These are phyloP conservation scores for Canavalia ensiformis DNA, from an alignment of 306 rosid genomes.

Conservation along the genomic window DNA sequence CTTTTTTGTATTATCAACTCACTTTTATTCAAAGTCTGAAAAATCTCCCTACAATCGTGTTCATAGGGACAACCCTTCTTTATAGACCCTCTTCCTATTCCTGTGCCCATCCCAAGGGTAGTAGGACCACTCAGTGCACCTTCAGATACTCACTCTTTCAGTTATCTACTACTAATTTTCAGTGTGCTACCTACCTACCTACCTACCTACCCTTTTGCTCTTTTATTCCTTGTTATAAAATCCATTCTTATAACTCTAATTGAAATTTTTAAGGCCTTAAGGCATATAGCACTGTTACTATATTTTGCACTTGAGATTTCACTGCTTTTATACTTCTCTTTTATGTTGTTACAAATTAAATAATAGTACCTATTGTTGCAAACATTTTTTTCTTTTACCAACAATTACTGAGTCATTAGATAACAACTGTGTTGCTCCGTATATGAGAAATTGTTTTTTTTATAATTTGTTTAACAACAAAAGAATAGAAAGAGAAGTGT, in stretches of 20 bases:
- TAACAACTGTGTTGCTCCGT: no score
- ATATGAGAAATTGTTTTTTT: no score
- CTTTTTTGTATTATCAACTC: conserved; percentile 27
- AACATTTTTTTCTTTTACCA: no score
- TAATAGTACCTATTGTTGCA: no score
- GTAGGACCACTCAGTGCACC: conserved; percentile 25
- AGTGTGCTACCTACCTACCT: not conserved
- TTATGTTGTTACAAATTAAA: no score
- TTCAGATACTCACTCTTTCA: not conserved
- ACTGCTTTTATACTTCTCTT: not conserved
- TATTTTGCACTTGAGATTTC: not conserved
- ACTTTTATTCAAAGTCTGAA: conserved; percentile 35
- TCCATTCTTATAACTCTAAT: not conserved
- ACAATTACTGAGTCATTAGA: no score
- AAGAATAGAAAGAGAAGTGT: no score
- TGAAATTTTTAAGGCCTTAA: not conserved
- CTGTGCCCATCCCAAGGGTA: conserved; percentile 4
- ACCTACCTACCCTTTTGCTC: not conserved
- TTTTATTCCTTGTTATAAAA: not conserved
- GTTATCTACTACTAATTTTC: not conserved
- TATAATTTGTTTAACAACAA: no score
- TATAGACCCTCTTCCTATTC: not conserved
- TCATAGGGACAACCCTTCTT: conserved; percentile 39
- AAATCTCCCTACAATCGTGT: conserved; percentile 28
- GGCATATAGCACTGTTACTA: not conserved